These are phyloP conservation scores for Curvularia sp. DNA, from an alignment of 2,329 filamentous ascomycete species.

Conservation along the genomic window DNA sequence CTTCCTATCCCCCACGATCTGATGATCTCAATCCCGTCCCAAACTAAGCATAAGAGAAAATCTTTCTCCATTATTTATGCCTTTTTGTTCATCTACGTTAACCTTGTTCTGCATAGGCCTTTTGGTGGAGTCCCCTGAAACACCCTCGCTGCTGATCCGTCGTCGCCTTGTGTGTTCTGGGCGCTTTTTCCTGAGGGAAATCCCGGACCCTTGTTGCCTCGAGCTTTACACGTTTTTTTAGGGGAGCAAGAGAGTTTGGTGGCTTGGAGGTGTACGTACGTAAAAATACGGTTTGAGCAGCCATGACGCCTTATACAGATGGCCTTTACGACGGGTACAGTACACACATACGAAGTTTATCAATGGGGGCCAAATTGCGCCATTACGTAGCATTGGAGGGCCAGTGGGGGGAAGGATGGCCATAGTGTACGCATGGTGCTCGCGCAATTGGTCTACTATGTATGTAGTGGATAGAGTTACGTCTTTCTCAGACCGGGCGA, in stretches of 20 bases:
- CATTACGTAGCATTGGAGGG: neutral
- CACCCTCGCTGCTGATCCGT: neutral
- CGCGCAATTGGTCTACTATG: neutral
- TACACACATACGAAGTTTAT: neutral
- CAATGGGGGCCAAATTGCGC: neutral
- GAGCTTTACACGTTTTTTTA: neutral
- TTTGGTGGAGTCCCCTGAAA: neutral
- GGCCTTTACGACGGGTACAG: neutral
- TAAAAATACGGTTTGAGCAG: neutral
- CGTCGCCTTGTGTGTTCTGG: neutral
- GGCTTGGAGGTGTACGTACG: neutral
- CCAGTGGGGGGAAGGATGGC: neutral
- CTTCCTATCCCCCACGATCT: neutral
- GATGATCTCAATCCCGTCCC: neutral
- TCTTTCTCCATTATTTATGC: neutral
- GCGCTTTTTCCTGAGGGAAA: neutral
- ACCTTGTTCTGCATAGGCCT: neutral
- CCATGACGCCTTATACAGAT: neutral
- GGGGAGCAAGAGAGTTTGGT: neutral
- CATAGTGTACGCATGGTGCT: neutral
- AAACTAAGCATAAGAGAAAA: neutral
- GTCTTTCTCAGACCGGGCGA: neutral
- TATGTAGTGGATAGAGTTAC: neutral
- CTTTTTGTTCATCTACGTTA: neutral
- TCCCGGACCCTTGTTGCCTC: neutral